Conservation (phyloP, 805 yeast genomes). For the Saturnispora sanitii region DNA sequence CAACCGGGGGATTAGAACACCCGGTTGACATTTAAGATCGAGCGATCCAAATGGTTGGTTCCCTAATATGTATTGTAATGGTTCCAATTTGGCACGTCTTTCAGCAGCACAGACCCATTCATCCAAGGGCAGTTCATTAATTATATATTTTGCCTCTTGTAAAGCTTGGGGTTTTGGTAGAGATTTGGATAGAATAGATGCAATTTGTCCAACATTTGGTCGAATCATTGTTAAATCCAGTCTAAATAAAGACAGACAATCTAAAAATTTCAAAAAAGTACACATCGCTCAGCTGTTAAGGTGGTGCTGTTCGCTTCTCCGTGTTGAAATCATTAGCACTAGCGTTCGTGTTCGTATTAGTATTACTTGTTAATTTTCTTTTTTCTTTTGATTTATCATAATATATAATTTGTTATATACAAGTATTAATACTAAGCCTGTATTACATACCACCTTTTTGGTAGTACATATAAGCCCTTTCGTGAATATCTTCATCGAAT, state of each 20-base stretch:
- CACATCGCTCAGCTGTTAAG: too few relatives aligned
- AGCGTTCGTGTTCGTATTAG: background rate
- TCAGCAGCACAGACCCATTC: slow-evolving; percentile 45
- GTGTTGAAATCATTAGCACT: too few relatives aligned
- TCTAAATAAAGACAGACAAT: too few relatives aligned
- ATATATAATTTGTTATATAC: slow-evolving; percentile 4
- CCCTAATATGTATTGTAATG: slow-evolving; percentile 79
- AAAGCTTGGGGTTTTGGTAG: slow-evolving; percentile 31
- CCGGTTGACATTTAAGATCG: slow-evolving; percentile 45
- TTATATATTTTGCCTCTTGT: slow-evolving; percentile 59
- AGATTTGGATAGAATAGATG: slow-evolving; percentile 2
- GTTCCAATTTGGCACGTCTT: slow-evolving; percentile 44
- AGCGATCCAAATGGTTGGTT: slow-evolving; percentile 78
- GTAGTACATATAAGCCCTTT: slow-evolving; percentile 92
- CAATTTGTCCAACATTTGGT: slow-evolving; percentile 6
- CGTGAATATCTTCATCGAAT: slow-evolving; percentile 69
- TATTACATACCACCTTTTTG: slow-evolving; percentile 48
- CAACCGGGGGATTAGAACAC: slow-evolving; percentile 84
- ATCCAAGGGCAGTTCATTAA: slow-evolving; percentile 39
- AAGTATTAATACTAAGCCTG: background rate
- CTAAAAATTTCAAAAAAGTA: too few relatives aligned
- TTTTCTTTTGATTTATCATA: background rate
- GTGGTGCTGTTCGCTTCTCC: too few relatives aligned
- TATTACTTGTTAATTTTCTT: background rate
- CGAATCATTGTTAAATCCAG: too few relatives aligned